Evolutionary conservation across 768 basidiomycete species (phyloP), one percentile per base, ranked within the genome.

Genomic region (Mycena alexandri): DNA sequence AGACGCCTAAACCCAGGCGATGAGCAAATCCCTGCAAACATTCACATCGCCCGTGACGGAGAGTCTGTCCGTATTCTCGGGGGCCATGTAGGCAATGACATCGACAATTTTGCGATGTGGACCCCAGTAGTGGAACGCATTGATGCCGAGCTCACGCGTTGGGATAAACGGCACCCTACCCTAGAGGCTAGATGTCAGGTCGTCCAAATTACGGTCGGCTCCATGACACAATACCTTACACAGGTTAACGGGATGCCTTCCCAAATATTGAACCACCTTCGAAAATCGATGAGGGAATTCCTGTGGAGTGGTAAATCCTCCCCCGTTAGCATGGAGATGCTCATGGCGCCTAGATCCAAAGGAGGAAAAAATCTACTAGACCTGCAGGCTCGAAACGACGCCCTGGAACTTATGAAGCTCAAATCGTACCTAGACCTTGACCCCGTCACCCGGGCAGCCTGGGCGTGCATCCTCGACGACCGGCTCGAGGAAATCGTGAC

Each of bases 41-140:
- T n/a, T n/a, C n/a, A n/a, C n/a, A n/a, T n/a, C n/a, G n/a, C n/a
- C n/a, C n/a, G n/a, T n/a, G n/a, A n/a, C 10, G 72, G 75, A 0
- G 73, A 73, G 19, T 55, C 76, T 0, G 67, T 78, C 10, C 36
- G 80, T 24, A 66, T 79, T 0, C 75, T 82, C 0, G 81, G 82
- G 0, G 76, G 77, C 0, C 77, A 61, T 54, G 46, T 79, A 0
- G 80, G 81, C 0, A 79, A 82, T 57, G 54, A 64, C 0, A 50
- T 73, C 1, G 56, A 78, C 19, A 33, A 36, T 12, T 57, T 57
- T 25, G 41, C 42, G 4, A 12, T 44, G 5, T 57, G 55, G 55
- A 43, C 55, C 3, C 55, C 55, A 3, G 41, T 42, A 1, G 2
- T 44, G 6, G 55, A 57, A 19, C 43, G 17, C 7, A 42, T 57